phyloP scores from a whole-genome alignment of 495 filamentous ascomycete species.

The Cercophora newfieldiana region DNA sequence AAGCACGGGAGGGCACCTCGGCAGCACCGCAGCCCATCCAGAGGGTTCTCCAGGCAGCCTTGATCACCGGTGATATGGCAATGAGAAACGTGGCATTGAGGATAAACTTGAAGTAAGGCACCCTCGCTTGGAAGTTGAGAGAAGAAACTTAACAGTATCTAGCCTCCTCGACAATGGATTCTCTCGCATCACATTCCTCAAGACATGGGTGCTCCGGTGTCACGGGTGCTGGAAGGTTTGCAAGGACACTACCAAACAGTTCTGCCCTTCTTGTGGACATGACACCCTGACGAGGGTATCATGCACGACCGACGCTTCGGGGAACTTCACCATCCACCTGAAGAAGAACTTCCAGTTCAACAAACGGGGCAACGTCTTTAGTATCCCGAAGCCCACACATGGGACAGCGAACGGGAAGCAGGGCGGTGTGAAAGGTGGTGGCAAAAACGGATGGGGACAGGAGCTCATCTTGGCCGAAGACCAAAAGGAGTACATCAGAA shows the following conservation, averaged over 20 bases:
- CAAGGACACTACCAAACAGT: slow-evolving; percentile 85
- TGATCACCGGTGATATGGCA: slow-evolving; percentile 91
- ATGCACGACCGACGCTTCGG: slow-evolving; percentile 76
- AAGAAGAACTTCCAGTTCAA: slow-evolving; percentile 98
- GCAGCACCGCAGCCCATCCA: slow-evolving; percentile 48
- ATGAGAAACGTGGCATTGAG: slow-evolving; percentile 95
- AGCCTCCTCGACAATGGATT: slow-evolving; percentile 73
- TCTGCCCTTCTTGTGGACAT: slow-evolving; percentile 89
- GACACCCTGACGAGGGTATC: slow-evolving; percentile 81
- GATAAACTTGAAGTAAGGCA: slow-evolving; percentile 75
- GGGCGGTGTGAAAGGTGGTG: slow-evolving; percentile 63
- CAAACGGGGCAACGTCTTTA: slow-evolving; percentile 83
- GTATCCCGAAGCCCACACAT: slow-evolving; percentile 85
- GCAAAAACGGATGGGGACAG: slow-evolving; percentile 83
- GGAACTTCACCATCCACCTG: slow-evolving; percentile 82
- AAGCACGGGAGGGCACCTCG: slow-evolving; percentile 62
- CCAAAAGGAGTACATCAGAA: slow-evolving; percentile 85
- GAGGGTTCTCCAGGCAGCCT: slow-evolving; percentile 73
- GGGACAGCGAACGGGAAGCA: slow-evolving; percentile 77
- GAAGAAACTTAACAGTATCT: not conserved
- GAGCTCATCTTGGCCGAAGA: slow-evolving; percentile 85
- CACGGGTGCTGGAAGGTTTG: slow-evolving; percentile 89
- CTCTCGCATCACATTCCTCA: slow-evolving; percentile 73
- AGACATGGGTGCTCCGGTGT: slow-evolving; percentile 86
- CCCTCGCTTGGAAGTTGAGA: not conserved